These are phyloP conservation scores for Exobasidium rhododendri DNA, from an alignment of 1,284 basidiomycete species.

Conservation along the genomic window DNA sequence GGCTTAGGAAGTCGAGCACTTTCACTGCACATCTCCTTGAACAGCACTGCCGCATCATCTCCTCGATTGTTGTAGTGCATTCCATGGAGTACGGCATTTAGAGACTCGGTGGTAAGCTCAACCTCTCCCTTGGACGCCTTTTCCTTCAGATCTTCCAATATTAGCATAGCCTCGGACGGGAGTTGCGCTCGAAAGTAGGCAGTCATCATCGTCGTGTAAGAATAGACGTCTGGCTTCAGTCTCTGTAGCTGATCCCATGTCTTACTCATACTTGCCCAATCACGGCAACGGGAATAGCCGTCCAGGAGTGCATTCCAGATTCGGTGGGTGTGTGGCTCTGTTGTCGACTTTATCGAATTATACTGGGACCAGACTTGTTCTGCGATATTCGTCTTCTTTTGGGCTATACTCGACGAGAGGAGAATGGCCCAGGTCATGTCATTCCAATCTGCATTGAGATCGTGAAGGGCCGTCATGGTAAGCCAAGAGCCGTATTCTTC, in stretches of 20 bases:
- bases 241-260: slow-evolving; percentile 30
- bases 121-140: slow-evolving; percentile 5
- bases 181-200: slow-evolving; percentile 24
- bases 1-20: slow-evolving; percentile 23
- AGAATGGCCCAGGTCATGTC: background rate
- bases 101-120: slow-evolving; percentile 25
- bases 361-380: slow-evolving; percentile 33
- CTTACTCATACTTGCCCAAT: slow-evolving; percentile 23
- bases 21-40: slow-evolving; percentile 31
- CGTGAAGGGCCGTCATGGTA: background rate
- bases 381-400: slow-evolving; percentile 28
- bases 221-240: slow-evolving; percentile 25
- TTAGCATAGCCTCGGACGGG: slow-evolving; percentile 25
- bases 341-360: slow-evolving; percentile 9
- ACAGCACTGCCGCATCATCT: slow-evolving; percentile 23
- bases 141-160: slow-evolving; percentile 21
- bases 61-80: slow-evolving; percentile 21
- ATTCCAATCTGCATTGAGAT: background rate
- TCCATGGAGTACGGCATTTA: slow-evolving; percentile 40
- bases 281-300: slow-evolving; percentile 33
- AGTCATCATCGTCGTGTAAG: slow-evolving; percentile 46
- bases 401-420: slow-evolving; percentile 19
- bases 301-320: slow-evolving; percentile 38
- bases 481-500: slow-evolving; percentile 3
- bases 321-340: background rate